Conservation (phyloP, 2,329 filamentous ascomycete species). For the Colletotrichum sp. region DNA sequence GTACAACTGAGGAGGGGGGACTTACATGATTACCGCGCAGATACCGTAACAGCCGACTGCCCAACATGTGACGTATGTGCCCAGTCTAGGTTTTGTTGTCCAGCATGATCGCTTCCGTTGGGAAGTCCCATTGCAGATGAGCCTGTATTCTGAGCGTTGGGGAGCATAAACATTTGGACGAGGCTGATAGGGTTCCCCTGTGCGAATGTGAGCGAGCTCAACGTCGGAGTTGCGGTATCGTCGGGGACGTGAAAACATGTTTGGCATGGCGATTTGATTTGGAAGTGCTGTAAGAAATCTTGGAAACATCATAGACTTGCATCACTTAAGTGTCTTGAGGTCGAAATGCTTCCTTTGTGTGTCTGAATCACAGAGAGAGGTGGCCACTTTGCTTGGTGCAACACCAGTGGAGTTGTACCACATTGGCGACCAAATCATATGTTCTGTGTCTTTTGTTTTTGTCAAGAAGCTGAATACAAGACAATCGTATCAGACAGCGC, state of each 20-base stretch:
- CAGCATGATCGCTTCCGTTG: neutral
- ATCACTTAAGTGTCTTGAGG: neutral
- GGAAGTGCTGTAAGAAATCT: accelerated
- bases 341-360: neutral
- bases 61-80: neutral
- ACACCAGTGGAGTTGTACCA: neutral
- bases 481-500: neutral
- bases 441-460: neutral
- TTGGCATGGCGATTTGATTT: neutral
- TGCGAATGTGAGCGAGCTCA: neutral
- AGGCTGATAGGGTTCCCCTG: neutral
- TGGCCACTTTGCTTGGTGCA: neutral
- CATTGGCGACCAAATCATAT: neutral
- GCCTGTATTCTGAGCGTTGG: neutral
- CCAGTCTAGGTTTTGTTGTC: neutral
- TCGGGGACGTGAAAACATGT: neutral
- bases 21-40: neutral
- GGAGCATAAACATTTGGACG: neutral
- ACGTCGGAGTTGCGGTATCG: neutral
- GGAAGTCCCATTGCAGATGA: neutral
- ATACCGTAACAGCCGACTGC: neutral
- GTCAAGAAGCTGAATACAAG: neutral
- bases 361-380: neutral
- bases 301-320: neutral
- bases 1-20: no score